These are phyloP conservation scores for Oryza rufipogon DNA, from an alignment of 176 grass and related monocot species.

Conservation along the genomic window DNA sequence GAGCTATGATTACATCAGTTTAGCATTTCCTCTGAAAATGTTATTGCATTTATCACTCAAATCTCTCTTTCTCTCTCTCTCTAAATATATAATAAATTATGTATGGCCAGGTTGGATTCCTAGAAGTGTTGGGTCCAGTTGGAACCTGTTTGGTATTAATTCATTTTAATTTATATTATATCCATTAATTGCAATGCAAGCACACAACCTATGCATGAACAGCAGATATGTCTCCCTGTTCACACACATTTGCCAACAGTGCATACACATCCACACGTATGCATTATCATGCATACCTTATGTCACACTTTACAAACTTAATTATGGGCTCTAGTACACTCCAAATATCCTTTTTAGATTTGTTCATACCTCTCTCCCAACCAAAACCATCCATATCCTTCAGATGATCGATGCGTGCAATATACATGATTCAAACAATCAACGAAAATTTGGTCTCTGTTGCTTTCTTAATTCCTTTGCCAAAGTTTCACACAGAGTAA, in stretches of 20 bases:
- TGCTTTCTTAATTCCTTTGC: slow-evolving; percentile 9
- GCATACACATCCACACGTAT: slow-evolving; percentile 26
- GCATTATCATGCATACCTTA: slow-evolving; percentile 10
- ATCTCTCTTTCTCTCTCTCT: background rate
- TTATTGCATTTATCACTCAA: background rate
- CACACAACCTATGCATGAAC: background rate
- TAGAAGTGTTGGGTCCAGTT: background rate
- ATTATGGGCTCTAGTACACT: background rate
- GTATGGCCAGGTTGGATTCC: background rate
- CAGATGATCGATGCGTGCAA: background rate
- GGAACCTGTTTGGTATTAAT: background rate
- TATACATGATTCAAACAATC: slow-evolving; percentile 22
- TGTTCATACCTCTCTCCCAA: slow-evolving; percentile 24
- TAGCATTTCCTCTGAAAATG: background rate
- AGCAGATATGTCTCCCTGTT: background rate
- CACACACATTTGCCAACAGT: slow-evolving; percentile 36
- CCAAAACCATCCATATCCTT: background rate
- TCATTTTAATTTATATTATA: background rate
- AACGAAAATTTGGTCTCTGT: slow-evolving; percentile 11
- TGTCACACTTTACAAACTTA: slow-evolving; percentile 39
- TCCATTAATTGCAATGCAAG: background rate
- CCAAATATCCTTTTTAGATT: slow-evolving; percentile 31
- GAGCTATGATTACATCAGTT: background rate
- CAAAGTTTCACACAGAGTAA: slow-evolving; percentile 4
- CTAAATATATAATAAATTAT: background rate